These are phyloP conservation scores for Globisporangium acanthophoron DNA, from an alignment of 352 stramenopile species.

Conservation along the genomic window DNA sequence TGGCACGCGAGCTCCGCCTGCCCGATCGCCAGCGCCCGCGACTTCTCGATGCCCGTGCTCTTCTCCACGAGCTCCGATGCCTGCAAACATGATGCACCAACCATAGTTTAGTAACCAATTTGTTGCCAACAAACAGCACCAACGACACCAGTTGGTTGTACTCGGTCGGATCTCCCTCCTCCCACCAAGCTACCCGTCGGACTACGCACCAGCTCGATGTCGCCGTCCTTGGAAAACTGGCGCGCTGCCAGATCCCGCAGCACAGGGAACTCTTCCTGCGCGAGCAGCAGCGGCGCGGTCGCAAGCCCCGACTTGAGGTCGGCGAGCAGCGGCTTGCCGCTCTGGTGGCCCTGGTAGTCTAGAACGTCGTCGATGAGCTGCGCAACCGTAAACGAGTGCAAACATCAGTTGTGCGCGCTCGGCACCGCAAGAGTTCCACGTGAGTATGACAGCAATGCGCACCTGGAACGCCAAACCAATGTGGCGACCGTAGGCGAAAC, in stretches of 20 bases:
- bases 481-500: conserved; percentile 96
- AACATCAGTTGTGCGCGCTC: not conserved
- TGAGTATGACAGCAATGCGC: conserved; percentile 1
- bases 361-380: conserved; percentile 97
- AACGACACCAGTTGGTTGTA: conserved; percentile 11
- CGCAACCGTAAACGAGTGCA: not conserved
- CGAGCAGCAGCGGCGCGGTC: conserved; percentile 96
- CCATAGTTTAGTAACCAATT: conserved; percentile 7
- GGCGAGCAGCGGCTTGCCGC: conserved; percentile 93
- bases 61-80: conserved; percentile 88
- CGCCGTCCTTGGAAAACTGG: conserved; percentile 90
- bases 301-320: conserved; percentile 95
- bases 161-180: not conserved
- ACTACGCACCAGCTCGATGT: conserved; percentile 84
- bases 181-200: not conserved
- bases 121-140: conserved; percentile 11
- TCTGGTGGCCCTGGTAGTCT: conserved; percentile 95
- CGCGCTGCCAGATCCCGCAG: conserved; percentile 85
- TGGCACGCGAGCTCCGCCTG: conserved; percentile 96
- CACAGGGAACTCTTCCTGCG: conserved; percentile 91
- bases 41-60: conserved; percentile 90
- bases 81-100: conserved; percentile 17
- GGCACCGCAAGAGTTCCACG: not conserved
- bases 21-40: conserved; percentile 93
- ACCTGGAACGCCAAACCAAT: conserved; percentile 98